Base-by-base conservation (phyloP, 2,329 filamentous ascomycete species). In the Trichoderma sp. region DNA sequence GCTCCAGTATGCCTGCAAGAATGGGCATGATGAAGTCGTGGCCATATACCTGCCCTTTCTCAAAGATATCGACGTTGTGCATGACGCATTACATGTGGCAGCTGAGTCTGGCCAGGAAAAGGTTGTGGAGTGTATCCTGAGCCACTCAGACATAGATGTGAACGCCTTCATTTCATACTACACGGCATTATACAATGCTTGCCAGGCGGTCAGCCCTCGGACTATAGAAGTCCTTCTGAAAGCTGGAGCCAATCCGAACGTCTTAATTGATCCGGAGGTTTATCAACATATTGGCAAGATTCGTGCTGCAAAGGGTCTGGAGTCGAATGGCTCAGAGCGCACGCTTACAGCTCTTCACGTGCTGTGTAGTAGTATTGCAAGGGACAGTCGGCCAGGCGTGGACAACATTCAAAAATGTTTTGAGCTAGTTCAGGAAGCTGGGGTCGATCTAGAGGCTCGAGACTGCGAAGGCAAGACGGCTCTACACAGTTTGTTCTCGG, bases 241-340 rank as follows among this genome's bases (percentile, higher is more conserved):
- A 9, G 75, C 78, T 47, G 80, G 80, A 5, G 81, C 79, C 5
- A 74, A 80, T 74, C 76, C 77, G 3, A 77, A 77, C 23, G 58
- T 73, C 13, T 23, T 59, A 11, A 1, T 11, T 5, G 26, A 32
- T 17, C 15, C 55, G 4, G 1, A 12, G 20, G 34, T 59, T 8
- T 59, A 59, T 32, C 55, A 59, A 12, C 0, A 6, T 2, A 28
- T 32, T 20, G 34, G 26, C 55, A n/a, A 12, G 34, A 34, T 1
- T 0, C 26, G 34, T 32, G 55, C 28, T 34, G 28, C 28, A 12
- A 59, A 59, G n/a, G 55, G 17, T 4, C 32, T 32, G 55, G 55
- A 59, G 0, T 28, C 26, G 2, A n/a, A 32, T 32, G 28, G 17
- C 13, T 59, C 55, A 32, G 2, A 59, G 11, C 55, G 55, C 28